These are phyloP conservation scores for Diaporthe batatas DNA, from an alignment of 2,329 filamentous ascomycete species.

Conservation along the genomic window DNA sequence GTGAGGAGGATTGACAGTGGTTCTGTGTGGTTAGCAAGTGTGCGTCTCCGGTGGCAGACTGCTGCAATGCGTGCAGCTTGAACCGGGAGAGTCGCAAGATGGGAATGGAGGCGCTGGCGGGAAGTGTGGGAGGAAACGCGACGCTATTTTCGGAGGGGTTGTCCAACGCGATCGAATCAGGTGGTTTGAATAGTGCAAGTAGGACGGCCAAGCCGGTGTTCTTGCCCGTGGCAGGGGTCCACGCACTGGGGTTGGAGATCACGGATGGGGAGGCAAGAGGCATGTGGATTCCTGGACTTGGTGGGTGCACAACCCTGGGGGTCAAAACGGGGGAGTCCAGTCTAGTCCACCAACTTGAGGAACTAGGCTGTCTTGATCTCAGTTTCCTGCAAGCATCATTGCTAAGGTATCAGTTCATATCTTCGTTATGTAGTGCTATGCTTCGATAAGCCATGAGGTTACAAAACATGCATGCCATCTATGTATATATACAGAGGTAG, in stretches of 20 bases:
- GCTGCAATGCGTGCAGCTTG: slow-evolving; percentile 28
- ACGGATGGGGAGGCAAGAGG: too few species aligned
- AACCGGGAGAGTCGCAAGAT: slow-evolving; percentile 19
- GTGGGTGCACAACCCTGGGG: neutral
- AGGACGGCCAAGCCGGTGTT: slow-evolving; percentile 15
- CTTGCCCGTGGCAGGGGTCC: slow-evolving; percentile 14
- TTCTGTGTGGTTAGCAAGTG: neutral
- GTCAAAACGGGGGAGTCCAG: neutral
- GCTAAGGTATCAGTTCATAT: neutral
- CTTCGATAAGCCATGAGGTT: too few species aligned
- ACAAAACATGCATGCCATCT: too few species aligned
- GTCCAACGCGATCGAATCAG: slow-evolving; percentile 33
- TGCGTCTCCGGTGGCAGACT: slow-evolving; percentile 24
- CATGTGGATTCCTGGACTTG: neutral
- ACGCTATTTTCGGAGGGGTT: slow-evolving; percentile 38
- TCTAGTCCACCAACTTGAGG: neutral
- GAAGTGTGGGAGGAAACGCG: slow-evolving; percentile 28
- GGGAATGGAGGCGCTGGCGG: neutral
- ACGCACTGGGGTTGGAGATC: neutral
- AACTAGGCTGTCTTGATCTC: neutral
- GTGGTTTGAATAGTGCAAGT: slow-evolving; percentile 33
- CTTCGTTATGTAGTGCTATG: neutral
- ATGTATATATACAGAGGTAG: too few species aligned
- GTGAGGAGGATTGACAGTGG: neutral
- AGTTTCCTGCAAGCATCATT: neutral